Evolutionary conservation across 1,284 basidiomycete species (phyloP).

Genomic region (Meripilus lineatus): DNA sequence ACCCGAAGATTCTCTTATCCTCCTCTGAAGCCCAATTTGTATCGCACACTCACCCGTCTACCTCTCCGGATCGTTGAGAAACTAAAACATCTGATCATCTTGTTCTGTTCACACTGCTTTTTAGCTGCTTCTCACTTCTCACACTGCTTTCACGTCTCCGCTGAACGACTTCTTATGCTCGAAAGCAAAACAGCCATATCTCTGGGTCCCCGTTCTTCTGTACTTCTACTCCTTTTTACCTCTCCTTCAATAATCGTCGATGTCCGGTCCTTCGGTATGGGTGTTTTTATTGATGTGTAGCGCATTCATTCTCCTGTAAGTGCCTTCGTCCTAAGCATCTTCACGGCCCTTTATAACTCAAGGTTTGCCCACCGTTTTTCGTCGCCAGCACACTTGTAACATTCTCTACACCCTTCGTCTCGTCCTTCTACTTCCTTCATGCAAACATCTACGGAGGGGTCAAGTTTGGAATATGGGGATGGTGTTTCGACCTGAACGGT

Average conservation of each 20-base stretch:
- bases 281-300: not conserved
- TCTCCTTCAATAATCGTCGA: no score
- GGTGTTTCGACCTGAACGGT: conserved; percentile 18
- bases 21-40: no score
- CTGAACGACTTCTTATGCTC: no score
- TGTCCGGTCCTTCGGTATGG: not conserved
- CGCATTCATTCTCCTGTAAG: not conserved
- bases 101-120: no score
- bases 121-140: no score
- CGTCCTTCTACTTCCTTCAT: conserved; percentile 25
- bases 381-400: conserved; percentile 23
- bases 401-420: conserved; percentile 26
- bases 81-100: no score
- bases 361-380: not conserved
- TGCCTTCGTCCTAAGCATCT: not conserved
- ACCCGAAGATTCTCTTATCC: no score
- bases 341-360: not conserved
- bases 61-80: no score
- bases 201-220: no score
- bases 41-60: no score
- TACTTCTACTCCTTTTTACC: no score
- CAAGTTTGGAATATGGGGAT: conserved; percentile 25
- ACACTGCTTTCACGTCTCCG: no score
- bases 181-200: not conserved
- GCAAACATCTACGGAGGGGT: conserved; percentile 21